A percentile compares a stretch with the other conserved stretches of the same genome.
Conservation (phyloP, 2,329 filamentous ascomycete species). For the Alternaria conjuncta region DNA sequence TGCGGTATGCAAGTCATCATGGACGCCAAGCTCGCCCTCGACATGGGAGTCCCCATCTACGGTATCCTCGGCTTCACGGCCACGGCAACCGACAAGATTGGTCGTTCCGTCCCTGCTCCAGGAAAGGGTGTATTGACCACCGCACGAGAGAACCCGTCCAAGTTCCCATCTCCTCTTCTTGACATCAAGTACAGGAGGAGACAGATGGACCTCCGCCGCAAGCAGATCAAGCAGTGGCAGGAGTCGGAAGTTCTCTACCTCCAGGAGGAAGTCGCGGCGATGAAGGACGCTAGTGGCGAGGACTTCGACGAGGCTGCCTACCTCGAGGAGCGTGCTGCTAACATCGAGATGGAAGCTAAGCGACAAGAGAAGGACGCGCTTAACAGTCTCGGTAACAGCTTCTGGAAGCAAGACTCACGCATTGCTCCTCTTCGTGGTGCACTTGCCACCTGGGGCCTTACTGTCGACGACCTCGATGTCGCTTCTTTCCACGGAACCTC, state of each 20-base stretch:
- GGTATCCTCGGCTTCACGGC: conserved; percentile 92
- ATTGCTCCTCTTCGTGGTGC: conserved; percentile 96
- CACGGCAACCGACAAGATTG: conserved; percentile 98
- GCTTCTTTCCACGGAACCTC: conserved; percentile 99
- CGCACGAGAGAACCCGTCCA: conserved; percentile 86
- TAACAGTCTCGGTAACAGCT: conserved; percentile 93
- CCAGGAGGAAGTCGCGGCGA: conserved; percentile 88
- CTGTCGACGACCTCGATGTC: conserved; percentile 91
- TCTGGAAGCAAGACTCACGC: conserved; percentile 94
- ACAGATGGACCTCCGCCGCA: conserved; percentile 91
- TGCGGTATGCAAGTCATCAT: conserved; percentile 99
- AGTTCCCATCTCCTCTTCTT: conserved; percentile 92
- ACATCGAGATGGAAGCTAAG: conserved; percentile 86
- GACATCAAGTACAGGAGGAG: conserved; percentile 97
- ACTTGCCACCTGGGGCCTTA: conserved; percentile 96
- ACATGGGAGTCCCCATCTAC: conserved; percentile 99
- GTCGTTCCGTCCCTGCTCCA: conserved; percentile 93
- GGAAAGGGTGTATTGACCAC: conserved; percentile 97
- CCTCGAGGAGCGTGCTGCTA: conserved; percentile 79
- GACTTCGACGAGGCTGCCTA: conserved; percentile 84
- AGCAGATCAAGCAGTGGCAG: conserved; percentile 95
- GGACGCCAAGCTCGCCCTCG: conserved; percentile 92
- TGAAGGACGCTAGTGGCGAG: conserved; percentile 72
- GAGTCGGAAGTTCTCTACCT: conserved; percentile 93
- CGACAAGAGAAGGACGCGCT: conserved; percentile 94